Evolutionary conservation across 371 early-diverging fungal genomes (phyloP).

Genomic region (Sporodiniella umbellata): DNA sequence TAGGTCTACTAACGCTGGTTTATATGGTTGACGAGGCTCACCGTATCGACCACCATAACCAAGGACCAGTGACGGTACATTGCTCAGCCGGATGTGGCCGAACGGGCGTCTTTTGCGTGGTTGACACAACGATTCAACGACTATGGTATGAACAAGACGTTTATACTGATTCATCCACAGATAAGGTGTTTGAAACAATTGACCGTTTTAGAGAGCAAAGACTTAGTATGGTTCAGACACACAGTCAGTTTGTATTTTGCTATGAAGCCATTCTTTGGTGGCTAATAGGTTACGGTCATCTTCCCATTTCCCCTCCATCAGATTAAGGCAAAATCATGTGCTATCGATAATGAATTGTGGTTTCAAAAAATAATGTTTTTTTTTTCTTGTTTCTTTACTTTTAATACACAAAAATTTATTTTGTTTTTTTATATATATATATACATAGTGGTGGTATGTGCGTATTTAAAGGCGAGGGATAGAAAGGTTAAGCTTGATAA

Average conservation of each 20-base stretch:
- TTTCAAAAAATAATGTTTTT: conserved; percentile 3
- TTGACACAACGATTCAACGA: conserved; percentile 60
- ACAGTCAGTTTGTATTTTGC: conserved; percentile 82
- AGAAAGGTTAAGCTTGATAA: conserved; percentile 24
- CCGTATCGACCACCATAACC: neutral
- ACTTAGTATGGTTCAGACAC: conserved; percentile 79
- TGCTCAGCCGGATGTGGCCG: conserved; percentile 96
- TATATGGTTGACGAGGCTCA: conserved; percentile 50
- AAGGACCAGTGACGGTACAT: conserved; percentile 82
- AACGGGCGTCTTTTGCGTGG: conserved; percentile 86
- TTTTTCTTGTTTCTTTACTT: neutral
- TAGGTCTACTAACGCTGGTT: conserved; percentile 50
- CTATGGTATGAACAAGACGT: conserved; percentile 39
- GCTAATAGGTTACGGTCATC: conserved; percentile 23
- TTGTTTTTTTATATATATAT: conserved; percentile 3
- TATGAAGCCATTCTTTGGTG: conserved; percentile 74
- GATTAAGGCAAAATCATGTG: neutral
- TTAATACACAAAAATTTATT: neutral
- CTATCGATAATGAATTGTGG: neutral
- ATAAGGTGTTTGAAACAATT: conserved; percentile 50
- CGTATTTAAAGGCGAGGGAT: conserved; percentile 15
- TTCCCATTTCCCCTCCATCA: conserved; percentile 23
- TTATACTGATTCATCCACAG: conserved; percentile 6
- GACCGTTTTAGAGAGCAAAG: conserved; percentile 71
- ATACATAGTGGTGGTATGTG: conserved; percentile 1